These are phyloP conservation scores for Ramalina peruviana DNA, from an alignment of 495 filamentous ascomycete genomes.

Conservation along the genomic window DNA sequence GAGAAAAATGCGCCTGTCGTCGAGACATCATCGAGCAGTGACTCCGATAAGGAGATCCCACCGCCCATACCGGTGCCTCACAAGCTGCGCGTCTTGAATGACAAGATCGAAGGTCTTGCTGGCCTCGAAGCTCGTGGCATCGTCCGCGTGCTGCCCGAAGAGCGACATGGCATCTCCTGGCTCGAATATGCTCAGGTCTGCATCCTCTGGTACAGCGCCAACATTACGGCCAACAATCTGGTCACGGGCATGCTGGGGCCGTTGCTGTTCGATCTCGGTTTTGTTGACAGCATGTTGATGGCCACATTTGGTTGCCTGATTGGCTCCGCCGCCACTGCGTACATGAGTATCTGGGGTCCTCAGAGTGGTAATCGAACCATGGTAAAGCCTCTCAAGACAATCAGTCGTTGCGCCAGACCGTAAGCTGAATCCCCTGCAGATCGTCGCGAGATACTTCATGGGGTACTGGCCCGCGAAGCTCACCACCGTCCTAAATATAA, in stretches of 20 bases:
- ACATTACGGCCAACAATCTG: conserved; percentile 58
- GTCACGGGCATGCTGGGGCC: conserved; percentile 57
- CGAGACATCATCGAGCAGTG: conserved; percentile 1
- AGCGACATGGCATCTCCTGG: conserved; percentile 27
- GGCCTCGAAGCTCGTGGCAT: conserved; percentile 57
- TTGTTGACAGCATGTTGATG: conserved; percentile 50
- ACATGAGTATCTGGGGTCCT: conserved; percentile 64
- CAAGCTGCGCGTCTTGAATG: conserved; percentile 17
- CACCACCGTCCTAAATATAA: conserved; percentile 50
- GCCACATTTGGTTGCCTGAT: conserved; percentile 47
- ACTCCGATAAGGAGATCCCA: conserved; percentile 1
- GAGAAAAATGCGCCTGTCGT: conserved; percentile 4
- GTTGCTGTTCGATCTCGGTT: conserved; percentile 47
- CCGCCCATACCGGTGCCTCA: conserved; percentile 5
- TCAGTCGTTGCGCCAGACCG: too few relatives aligned
- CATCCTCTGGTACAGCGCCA: conserved; percentile 62
- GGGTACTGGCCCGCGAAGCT: conserved; percentile 66
- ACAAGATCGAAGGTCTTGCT: conserved; percentile 26
- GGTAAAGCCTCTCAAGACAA: conserved; percentile 24
- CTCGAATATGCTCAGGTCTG: conserved; percentile 42
- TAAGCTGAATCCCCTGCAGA: conserved; percentile 22
- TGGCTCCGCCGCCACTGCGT: conserved; percentile 47
- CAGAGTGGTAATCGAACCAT: conserved; percentile 47
- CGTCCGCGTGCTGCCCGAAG: conserved; percentile 44
- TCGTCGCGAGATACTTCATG: conserved; percentile 60